Percentiles rank a stretch among this genome's conserved stretches.
Evolutionary conservation across 2,329 filamentous ascomycete genomes (phyloP).

Genomic region (Apiospora aurea): DNA sequence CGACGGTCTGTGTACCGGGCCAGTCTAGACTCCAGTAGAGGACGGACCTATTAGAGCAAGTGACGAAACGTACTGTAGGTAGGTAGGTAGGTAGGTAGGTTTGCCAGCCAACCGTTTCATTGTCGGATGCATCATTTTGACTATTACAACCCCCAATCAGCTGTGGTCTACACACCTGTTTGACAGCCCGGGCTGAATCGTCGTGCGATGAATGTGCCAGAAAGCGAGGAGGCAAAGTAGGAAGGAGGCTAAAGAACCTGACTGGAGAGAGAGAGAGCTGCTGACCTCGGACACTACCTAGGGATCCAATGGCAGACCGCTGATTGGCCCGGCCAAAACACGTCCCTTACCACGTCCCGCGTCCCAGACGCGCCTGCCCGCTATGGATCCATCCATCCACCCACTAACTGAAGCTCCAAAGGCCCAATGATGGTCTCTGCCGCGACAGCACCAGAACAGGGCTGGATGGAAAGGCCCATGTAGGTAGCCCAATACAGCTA

Average conservation of each 20-base stretch:
- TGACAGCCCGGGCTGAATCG: not conserved
- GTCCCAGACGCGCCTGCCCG: slow-evolving; percentile 19
- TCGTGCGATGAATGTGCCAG: not conserved
- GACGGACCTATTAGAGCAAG: not conserved
- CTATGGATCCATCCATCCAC: slow-evolving; percentile 17
- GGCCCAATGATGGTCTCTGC: not conserved
- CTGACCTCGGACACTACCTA: not conserved
- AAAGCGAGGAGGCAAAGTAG: not conserved
- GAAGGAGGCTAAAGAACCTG: too few relatives aligned
- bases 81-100: slow-evolving; percentile 11
- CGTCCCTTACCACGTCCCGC: slow-evolving; percentile 18
- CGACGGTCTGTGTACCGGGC: not conserved
- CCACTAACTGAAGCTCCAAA: slow-evolving; percentile 20
- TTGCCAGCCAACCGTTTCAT: slow-evolving; percentile 1
- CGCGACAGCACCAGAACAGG: slow-evolving; percentile 7
- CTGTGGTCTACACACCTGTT: not conserved
- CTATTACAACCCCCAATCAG: not conserved
- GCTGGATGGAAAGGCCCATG: slow-evolving; percentile 7
- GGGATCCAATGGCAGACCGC: not conserved
- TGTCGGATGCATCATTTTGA: not conserved
- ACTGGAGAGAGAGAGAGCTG: not conserved
- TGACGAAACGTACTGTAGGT: slow-evolving; percentile 2
- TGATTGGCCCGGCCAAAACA: slow-evolving; percentile 9
- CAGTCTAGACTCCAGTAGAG: not conserved
- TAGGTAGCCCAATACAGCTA: slow-evolving; percentile 18